phyloP scores from a whole-genome alignment of 176 grass and related monocot species.

The Carex myosuroides region DNA sequence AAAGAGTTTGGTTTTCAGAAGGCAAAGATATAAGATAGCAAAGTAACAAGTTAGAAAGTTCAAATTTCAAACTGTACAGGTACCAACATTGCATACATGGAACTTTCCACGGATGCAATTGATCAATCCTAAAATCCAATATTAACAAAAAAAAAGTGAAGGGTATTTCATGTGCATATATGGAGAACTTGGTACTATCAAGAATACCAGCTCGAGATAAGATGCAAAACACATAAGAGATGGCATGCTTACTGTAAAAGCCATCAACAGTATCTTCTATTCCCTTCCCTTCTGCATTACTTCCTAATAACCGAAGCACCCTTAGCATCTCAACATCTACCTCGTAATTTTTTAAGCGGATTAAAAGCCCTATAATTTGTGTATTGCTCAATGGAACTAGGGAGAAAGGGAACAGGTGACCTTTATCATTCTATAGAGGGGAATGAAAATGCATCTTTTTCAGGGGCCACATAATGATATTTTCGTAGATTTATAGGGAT shows the following conservation, averaged over 20 bases:
- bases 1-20: background rate
- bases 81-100: background rate
- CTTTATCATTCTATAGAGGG: background rate
- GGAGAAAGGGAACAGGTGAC: background rate
- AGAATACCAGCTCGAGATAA: background rate
- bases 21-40: background rate
- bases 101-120: background rate
- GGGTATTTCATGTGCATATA: background rate
- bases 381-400: background rate
- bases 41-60: background rate
- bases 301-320: background rate
- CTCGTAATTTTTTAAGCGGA: background rate
- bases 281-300: background rate
- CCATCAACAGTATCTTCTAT: background rate
- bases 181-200: background rate
- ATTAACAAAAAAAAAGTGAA: background rate
- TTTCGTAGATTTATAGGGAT: background rate
- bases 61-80: background rate
- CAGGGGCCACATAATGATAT: background rate
- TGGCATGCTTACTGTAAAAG: background rate
- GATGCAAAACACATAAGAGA: background rate
- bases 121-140: background rate
- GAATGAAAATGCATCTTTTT: background rate
- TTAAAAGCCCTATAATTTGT: background rate
- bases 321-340: background rate